Evolutionary conservation across 2,329 filamentous ascomycete genomes (phyloP), one percentile per base, ranked within the genome.

Genomic region (Aspergillus bombycis): DNA sequence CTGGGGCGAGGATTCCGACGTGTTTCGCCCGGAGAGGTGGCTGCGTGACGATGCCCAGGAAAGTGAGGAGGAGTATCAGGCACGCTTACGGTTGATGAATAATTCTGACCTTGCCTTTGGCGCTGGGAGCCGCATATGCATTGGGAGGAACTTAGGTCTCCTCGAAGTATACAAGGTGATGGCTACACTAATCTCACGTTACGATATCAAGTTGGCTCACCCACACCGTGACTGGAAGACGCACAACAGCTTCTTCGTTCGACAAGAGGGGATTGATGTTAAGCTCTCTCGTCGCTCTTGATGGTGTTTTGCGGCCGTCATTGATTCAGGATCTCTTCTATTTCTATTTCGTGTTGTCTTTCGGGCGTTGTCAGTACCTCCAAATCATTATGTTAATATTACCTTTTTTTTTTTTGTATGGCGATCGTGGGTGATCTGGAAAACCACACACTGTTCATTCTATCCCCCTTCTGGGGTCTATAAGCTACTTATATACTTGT

Each of bases 141-240:
- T 86, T 63, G 85, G 85, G 23, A 79, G 83, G 5, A 84, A 86
- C 70, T 70, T 87, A 36, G 85, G 84, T 0, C 74, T 86, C 46
- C 74, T 87, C 32, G 85, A 87, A 73, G 85, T 87, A 68, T 85
- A 87, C 76, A 89, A 88, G 78, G 80, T 88, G 41, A 74, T 86
- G 41, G 84, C 85, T 5, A 81, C 84, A 41, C 75, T 88, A 30
- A 73, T 86, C 19, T 65, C 61, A n/a, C 23, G 65, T 74, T 88
- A 83, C 68, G 76, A 83, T 52, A 83, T 88, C 65, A 77, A 84
- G 71, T 76, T 87, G 30, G 79, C 82, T n/a, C 77, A 84, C 62
- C 84, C 84, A 0, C 78, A 79, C 11, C 78, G 81, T 48, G 79
- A 82, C 58, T 77, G 87, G 67, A 81, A 80, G 63, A 83, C 84